A percentile compares a stretch with the other conserved stretches of the same genome.
phyloP scores from a whole-genome alignment of 805 yeast genomes.

The Barnettozyma salicaria region DNA sequence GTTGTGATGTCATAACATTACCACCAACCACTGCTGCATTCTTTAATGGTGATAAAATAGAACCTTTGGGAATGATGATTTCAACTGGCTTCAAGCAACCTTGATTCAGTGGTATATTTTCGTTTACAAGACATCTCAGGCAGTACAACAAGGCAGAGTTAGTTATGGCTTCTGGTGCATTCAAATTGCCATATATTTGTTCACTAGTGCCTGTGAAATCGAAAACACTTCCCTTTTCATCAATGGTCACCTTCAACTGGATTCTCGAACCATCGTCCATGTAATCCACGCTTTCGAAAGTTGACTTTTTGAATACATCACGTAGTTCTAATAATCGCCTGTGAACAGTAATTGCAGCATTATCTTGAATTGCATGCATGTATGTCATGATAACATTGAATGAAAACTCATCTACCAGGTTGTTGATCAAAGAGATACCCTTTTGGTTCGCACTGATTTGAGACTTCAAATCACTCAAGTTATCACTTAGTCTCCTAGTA shows the following conservation, averaged over 20 bases:
- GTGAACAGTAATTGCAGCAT: slow-evolving; percentile 71
- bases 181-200: slow-evolving; percentile 84
- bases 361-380: slow-evolving; percentile 77
- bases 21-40: slow-evolving; percentile 95
- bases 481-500: slow-evolving; percentile 76
- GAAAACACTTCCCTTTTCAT: slow-evolving; percentile 53
- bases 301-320: slow-evolving; percentile 33
- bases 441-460: slow-evolving; percentile 86
- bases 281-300: slow-evolving; percentile 50
- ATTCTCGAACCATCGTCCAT: slow-evolving; percentile 83
- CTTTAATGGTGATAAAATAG: slow-evolving; percentile 65
- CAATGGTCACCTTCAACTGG: slow-evolving; percentile 45
- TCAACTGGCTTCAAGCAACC: slow-evolving; percentile 83
- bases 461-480: slow-evolving; percentile 77
- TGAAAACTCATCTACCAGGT: slow-evolving; percentile 58
- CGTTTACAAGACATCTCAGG: slow-evolving; percentile 75
- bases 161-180: slow-evolving; percentile 89
- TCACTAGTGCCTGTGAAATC: slow-evolving; percentile 84
- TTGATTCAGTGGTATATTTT: slow-evolving; percentile 87
- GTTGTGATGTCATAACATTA: slow-evolving; percentile 90
- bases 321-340: slow-evolving; percentile 41
- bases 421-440: slow-evolving; percentile 63
- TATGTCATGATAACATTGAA: slow-evolving; percentile 55
- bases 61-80: slow-evolving; percentile 55
- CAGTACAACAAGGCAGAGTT: slow-evolving; percentile 86